Conservation (phyloP, 2,329 filamentous ascomycete genomes). For the Aspergillus sp. region DNA sequence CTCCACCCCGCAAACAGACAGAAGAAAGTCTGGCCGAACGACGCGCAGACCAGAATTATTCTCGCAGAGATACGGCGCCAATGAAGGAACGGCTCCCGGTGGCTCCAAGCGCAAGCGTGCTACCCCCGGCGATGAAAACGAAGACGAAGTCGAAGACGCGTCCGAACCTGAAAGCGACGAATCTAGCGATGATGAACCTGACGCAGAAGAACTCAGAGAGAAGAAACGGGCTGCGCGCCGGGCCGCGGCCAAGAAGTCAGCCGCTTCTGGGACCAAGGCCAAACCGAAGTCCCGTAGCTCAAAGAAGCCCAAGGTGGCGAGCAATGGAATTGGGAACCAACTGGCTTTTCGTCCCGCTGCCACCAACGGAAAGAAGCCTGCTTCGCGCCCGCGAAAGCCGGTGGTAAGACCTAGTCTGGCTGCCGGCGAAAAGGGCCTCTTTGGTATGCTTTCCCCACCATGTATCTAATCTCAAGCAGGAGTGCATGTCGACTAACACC, state of each 20-base stretch:
- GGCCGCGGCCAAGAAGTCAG: slow-evolving; percentile 30
- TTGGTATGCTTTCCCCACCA: slow-evolving; percentile 44
- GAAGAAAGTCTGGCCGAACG: slow-evolving; percentile 46
- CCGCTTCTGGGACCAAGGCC: slow-evolving; percentile 40
- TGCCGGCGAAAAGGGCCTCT: slow-evolving; percentile 56
- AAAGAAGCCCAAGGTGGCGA: slow-evolving; percentile 58
- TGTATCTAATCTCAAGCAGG: background rate
- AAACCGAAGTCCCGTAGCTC: slow-evolving; percentile 38
- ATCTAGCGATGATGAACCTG: slow-evolving; percentile 38
- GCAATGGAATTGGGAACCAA: slow-evolving; percentile 45
- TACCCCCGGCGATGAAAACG: slow-evolving; percentile 36
- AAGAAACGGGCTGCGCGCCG: slow-evolving; percentile 38
- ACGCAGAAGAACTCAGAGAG: slow-evolving; percentile 52
- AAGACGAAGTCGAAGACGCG: slow-evolving; percentile 32
- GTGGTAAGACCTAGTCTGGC: slow-evolving; percentile 53
- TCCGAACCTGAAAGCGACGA: slow-evolving; percentile 42
- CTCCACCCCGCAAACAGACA: slow-evolving; percentile 30
- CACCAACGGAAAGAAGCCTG: slow-evolving; percentile 44
- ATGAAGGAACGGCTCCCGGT: slow-evolving; percentile 23
- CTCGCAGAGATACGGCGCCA: slow-evolving; percentile 36
- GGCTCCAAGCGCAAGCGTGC: slow-evolving; percentile 53
- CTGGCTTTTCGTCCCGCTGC: slow-evolving; percentile 56
- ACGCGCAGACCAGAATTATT: slow-evolving; percentile 45
- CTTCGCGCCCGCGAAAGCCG: slow-evolving; percentile 50
- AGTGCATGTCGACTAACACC: slow-evolving; percentile 23